Percentiles rank a stretch among this genome's conserved stretches.
phyloP scores from a whole-genome alignment of 2,329 filamentous ascomycete genomes.

The Ophiostoma tasmaniense region DNA sequence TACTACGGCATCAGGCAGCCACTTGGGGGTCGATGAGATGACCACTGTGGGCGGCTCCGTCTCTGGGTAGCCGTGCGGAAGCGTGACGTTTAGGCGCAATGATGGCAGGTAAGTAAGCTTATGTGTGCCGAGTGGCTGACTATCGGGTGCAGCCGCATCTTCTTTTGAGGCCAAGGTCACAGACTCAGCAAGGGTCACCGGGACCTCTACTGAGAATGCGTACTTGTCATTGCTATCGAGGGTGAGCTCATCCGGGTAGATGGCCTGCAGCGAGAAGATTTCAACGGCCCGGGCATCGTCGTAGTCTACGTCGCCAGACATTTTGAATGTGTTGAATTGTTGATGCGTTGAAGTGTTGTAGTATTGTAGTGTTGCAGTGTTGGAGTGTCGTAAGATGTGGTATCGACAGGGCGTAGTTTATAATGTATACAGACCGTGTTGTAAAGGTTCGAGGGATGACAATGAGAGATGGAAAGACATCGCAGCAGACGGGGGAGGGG shows the following conservation, averaged over 20 bases:
- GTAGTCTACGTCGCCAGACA: slow-evolving; percentile 26
- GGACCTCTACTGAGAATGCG: slow-evolving; percentile 48
- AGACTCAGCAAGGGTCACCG: slow-evolving; percentile 45
- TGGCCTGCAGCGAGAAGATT: slow-evolving; percentile 52
- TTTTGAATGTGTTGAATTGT: background rate
- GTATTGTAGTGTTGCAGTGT: too few species aligned
- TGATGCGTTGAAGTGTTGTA: too few species aligned
- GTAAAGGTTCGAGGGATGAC: too few species aligned
- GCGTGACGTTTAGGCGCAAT: slow-evolving; percentile 42
- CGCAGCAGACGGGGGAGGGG: too few species aligned
- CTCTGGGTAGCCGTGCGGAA: slow-evolving; percentile 52
- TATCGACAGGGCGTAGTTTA: too few species aligned
- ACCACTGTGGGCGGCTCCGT: slow-evolving; percentile 41
- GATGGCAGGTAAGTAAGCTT: slow-evolving; percentile 50
- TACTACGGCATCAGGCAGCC: slow-evolving; percentile 45
- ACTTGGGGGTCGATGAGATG: slow-evolving; percentile 47
- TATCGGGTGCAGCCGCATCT: background rate
- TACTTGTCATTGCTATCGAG: slow-evolving; percentile 36
- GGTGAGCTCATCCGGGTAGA: slow-evolving; percentile 55
- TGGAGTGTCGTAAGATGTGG: too few species aligned
- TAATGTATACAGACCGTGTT: too few species aligned
- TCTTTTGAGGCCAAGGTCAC: slow-evolving; percentile 42
- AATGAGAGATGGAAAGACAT: too few species aligned
- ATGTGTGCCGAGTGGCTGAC: slow-evolving; percentile 34
- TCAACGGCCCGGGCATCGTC: slow-evolving; percentile 50